phyloP scores from a whole-genome alignment of 208 protist species.

The Leishmania guyanensis region DNA sequence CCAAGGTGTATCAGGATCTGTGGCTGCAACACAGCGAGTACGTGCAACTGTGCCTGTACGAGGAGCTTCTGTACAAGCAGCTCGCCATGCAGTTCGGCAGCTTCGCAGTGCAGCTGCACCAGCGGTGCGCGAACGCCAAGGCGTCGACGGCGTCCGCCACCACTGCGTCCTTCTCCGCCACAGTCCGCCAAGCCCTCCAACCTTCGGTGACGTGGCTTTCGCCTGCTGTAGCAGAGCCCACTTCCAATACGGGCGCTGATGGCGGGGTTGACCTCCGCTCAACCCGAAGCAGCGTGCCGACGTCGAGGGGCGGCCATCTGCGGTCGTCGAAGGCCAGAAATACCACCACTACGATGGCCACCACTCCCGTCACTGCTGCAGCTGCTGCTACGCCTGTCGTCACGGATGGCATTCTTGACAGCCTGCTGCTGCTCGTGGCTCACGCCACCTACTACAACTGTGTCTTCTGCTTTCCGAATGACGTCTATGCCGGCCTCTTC shows the following conservation, averaged over 20 bases:
- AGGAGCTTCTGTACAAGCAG: slow-evolving; percentile 28
- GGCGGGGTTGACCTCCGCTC: neutral
- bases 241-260: neutral
- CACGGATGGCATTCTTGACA: slow-evolving; percentile 69
- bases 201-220: neutral
- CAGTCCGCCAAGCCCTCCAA: neutral
- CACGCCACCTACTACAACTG: slow-evolving; percentile 68
- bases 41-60: slow-evolving; percentile 27
- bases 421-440: slow-evolving; percentile 47
- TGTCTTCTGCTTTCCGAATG: slow-evolving; percentile 80
- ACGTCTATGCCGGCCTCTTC: slow-evolving; percentile 72
- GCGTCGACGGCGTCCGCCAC: neutral
- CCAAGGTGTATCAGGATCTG: slow-evolving; percentile 21
- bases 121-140: neutral
- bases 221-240: neutral
- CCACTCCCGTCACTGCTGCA: slow-evolving; percentile 41
- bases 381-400: slow-evolving; percentile 37
- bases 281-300: neutral
- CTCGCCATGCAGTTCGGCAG: slow-evolving; percentile 22
- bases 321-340: neutral
- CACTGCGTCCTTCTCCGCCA: neutral
- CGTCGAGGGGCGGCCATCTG: neutral
- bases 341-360: neutral
- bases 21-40: slow-evolving; percentile 35
- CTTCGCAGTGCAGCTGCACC: slow-evolving; percentile 14